A percentile compares a stretch with the other conserved stretches of the same genome.
These are phyloP conservation scores for Phylloporus sp. DNA, from an alignment of 768 basidiomycete genomes.

Conservation along the genomic window DNA sequence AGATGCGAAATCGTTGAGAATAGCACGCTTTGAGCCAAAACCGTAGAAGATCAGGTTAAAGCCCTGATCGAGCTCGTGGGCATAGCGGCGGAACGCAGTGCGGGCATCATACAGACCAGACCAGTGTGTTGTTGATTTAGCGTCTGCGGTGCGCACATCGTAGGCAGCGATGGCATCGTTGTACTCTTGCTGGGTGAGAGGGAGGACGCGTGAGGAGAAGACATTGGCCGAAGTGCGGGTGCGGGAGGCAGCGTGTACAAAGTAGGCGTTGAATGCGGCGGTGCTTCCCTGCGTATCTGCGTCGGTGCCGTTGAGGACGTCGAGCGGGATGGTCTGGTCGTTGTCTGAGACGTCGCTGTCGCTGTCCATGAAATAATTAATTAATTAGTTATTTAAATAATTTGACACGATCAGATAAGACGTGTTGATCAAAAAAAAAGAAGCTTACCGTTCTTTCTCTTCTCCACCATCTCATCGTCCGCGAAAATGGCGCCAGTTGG, in stretches of 20 bases:
- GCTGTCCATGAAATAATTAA: slow-evolving; percentile 21
- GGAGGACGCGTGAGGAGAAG: slow-evolving; percentile 71
- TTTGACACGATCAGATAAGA: slow-evolving; percentile 29
- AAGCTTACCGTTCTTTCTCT: neutral
- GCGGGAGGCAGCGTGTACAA: slow-evolving; percentile 58
- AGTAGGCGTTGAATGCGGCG: slow-evolving; percentile 84
- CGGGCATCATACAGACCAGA: slow-evolving; percentile 8
- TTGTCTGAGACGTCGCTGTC: slow-evolving; percentile 28
- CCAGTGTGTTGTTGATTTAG: slow-evolving; percentile 19
- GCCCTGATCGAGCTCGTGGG: slow-evolving; percentile 71
- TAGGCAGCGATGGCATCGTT: slow-evolving; percentile 29
- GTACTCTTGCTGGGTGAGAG: slow-evolving; percentile 67
- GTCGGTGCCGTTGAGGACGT: slow-evolving; percentile 9
- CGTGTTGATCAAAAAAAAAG: slow-evolving; percentile 22
- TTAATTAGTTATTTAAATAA: slow-evolving; percentile 19
- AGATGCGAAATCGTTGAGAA: slow-evolving; percentile 73
- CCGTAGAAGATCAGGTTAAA: slow-evolving; percentile 91
- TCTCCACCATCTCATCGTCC: slow-evolving; percentile 20
- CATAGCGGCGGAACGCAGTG: slow-evolving; percentile 54
- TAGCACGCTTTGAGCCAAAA: slow-evolving; percentile 76
- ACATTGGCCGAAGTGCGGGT: slow-evolving; percentile 74
- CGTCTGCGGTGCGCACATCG: slow-evolving; percentile 11
- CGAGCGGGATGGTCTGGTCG: slow-evolving; percentile 19
- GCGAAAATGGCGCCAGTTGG: slow-evolving; percentile 53
- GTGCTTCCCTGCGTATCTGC: slow-evolving; percentile 20